Base-by-base conservation (phyloP, 768 basidiomycete species). In the Hygrocybe punicea region DNA sequence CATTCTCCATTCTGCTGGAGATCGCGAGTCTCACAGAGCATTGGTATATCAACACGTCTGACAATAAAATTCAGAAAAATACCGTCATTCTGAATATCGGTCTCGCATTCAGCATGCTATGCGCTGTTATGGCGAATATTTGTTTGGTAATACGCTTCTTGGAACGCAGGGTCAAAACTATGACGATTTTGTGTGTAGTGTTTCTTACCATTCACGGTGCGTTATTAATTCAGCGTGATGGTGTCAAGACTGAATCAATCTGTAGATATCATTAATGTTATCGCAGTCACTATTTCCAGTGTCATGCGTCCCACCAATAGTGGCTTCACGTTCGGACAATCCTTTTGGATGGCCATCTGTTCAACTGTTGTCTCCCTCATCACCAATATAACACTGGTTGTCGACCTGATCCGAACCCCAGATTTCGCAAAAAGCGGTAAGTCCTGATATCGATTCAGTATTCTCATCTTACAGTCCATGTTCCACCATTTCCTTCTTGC, bases 261-360 rank as follows among this genome's bases (percentile, higher is more conserved):
- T 19, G n/a, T 52, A 91, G 91, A 93, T 68, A 46, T 82, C 3
- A 83, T 93, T 69, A 91, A 89, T 60, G 78, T 87, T 29, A 65
- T 76, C 25, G 74, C 78, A 19, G 77, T 91, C 10, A 79, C 73
- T 3, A 64, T 77, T 1, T 92, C 92, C 51, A 87, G 84, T n/a
- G 72, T 84, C 0, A 69, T 77, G 51, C 84, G 86, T 67, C 76
- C 80, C 14, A 77, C 79, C 51, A 71, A 82, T 58, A 85, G 86
- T 57, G 86, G 83, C 0, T 90, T 89, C 69, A 85, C 84, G 0
- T 89, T 84, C 57, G 84, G 78, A 0, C 78, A 84, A 64, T 73
- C 87, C 0, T 91, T 84, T 65, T 93, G 91, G 91, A 79, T 86
- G 68, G 86, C 85, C 3, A 73, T 91, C 10, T 89, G 87, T 63